Base-by-base conservation (phyloP, 108 stramenopile species). In the Pseudonitzschia delicatissima region DNA sequence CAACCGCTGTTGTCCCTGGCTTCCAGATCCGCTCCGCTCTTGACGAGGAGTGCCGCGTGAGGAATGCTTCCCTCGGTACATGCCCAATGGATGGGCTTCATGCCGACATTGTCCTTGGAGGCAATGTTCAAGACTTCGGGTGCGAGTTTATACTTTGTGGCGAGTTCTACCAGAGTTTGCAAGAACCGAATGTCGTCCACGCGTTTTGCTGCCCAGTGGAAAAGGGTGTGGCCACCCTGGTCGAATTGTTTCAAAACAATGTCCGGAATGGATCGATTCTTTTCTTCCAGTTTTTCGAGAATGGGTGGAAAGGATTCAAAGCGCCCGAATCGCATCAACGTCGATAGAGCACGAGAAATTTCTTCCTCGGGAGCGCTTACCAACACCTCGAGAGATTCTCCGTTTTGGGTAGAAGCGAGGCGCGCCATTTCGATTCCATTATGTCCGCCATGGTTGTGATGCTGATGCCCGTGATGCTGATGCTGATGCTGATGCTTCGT, bases 71-170 rank as follows among this genome's bases (percentile, higher is more conserved):
- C 90, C 77, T 94, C 95, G 28, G 93, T 96, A 27, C 81, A 89
- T 40, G 96, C 96, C 98, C 98, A 98, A 69, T 98, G 98, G 2
- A 98, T 70, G 21, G 98, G 96, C 26, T 72, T 44, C 98, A 98
- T 98, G 2, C 90, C 93, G 32, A 94, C 93, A 21, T 79, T 67
- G 58, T 96, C 95, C n/a, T 48, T 7, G 0, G 64, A 66, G 25
- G 64, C 50, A 17, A 21, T 17, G 35, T 73, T 73, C 34, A 73
- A 59, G 21, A 73, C 9, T 9, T 37, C 23, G 7, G 63, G 49
- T 12, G 69, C 31, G 15, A 73, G 67, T 47, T 66, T 66, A 31
- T 60, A 65, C 6, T 63, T 61, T 8, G 72, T 64, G 2, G 84
- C 78, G 12, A 63, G 63, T 51, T 89, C 76, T 48, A 86, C 68